Evolutionary conservation across 805 yeast species (phyloP).

Genomic region (Ogataea corticis): DNA sequence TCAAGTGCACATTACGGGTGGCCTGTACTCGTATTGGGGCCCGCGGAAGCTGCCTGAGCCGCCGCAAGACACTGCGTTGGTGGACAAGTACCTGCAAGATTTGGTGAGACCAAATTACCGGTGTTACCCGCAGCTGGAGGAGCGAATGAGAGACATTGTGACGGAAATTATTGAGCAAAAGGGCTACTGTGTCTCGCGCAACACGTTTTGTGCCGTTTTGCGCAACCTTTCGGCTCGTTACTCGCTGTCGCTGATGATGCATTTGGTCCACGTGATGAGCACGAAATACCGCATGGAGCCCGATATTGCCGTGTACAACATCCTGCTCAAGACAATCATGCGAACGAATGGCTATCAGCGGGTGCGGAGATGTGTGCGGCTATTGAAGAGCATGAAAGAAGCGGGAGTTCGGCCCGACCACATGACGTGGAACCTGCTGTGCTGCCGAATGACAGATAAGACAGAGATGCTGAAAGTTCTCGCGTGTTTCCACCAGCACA

Average conservation of each 20-base stretch:
- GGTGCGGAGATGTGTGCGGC: conserved; percentile 10
- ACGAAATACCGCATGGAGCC: conserved; percentile 3
- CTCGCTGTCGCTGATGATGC: conserved; percentile 7
- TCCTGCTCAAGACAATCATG: conserved; percentile 11
- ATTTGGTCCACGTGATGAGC: conserved; percentile 4
- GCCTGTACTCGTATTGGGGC: not conserved
- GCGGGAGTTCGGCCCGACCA: conserved; percentile 11
- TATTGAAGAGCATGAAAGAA: conserved; percentile 8
- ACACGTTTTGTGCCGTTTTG: conserved; percentile 10
- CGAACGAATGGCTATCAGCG: conserved; percentile 7
- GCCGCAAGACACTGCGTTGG: not conserved
- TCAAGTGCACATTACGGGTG: not conserved
- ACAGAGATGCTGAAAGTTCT: conserved; percentile 6
- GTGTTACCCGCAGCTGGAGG: conserved; percentile 1
- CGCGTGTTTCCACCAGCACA: conserved; percentile 3
- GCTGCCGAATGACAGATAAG: conserved; percentile 8
- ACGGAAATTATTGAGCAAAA: conserved; percentile 1
- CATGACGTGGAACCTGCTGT: conserved; percentile 19
- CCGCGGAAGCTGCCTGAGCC: conserved; percentile 2
- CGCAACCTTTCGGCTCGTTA: conserved; percentile 10
- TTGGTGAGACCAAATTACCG: conserved; percentile 10
- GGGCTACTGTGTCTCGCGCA: conserved; percentile 5
- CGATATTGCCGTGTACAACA: conserved; percentile 14
- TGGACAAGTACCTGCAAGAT: conserved; percentile 7
- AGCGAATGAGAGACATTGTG: conserved; percentile 4